Percentiles rank a stretch among this genome's conserved stretches.
Evolutionary conservation across 2,329 filamentous ascomycete species (phyloP).

Genomic region (Cercospora brassicicola): DNA sequence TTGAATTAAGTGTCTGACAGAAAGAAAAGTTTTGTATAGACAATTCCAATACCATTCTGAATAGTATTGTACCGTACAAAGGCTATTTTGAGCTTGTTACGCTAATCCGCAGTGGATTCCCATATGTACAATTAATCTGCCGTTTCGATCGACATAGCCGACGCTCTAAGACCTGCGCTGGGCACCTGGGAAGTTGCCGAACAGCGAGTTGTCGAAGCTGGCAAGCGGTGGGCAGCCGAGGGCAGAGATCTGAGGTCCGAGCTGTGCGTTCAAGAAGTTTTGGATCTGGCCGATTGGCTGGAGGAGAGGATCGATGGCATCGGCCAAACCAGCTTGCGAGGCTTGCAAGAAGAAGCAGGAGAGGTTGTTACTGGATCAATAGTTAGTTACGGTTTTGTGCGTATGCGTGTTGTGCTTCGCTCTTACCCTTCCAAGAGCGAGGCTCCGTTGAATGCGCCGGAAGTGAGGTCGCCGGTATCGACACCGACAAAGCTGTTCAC

Average conservation of each 20-base stretch:
- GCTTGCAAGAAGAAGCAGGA: conserved; percentile 40
- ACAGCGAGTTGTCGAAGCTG: conserved; percentile 23
- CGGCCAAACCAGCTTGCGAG: conserved; percentile 29
- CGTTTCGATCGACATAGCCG: neutral
- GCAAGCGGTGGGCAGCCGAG: conserved; percentile 21
- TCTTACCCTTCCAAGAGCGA: conserved; percentile 25
- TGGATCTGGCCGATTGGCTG: conserved; percentile 3
- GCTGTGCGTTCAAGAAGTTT: conserved; percentile 18
- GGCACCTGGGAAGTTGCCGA: conserved; percentile 19
- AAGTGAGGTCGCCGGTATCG: conserved; percentile 40
- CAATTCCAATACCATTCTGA: neutral
- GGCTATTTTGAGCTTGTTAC: neutral
- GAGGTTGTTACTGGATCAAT: conserved; percentile 27
- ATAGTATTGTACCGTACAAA: neutral
- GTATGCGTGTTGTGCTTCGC: neutral
- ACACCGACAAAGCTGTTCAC: conserved; percentile 39
- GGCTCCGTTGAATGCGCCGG: conserved; percentile 31
- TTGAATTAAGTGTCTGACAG: no score
- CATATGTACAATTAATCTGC: neutral
- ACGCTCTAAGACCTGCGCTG: neutral
- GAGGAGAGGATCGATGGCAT: conserved; percentile 25
- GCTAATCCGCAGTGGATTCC: neutral
- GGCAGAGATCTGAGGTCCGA: conserved; percentile 18
- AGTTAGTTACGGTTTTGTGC: no score
- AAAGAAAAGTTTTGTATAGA: neutral